Percentiles rank a stretch among this genome's conserved stretches.
Evolutionary conservation across 345 rosid genomes (phyloP).

Genomic region (Conringia planisiliqua): DNA sequence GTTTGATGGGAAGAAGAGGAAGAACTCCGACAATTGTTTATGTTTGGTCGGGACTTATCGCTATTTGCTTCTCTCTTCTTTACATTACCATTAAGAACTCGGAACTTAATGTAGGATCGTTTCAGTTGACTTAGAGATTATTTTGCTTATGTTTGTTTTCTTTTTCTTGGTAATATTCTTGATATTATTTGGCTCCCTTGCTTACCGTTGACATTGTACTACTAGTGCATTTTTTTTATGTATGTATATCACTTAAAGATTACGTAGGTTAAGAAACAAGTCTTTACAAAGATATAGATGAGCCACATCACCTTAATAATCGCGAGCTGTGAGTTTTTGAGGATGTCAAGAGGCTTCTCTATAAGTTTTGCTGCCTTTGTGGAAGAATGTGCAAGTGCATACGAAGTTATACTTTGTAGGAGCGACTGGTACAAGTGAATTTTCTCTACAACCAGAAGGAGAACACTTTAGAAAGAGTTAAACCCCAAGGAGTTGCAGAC

Average conservation of each 20-base stretch:
- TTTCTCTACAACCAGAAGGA: too few species aligned
- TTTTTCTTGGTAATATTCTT: background rate
- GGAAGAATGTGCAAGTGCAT: background rate
- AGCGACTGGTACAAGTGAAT: too few species aligned
- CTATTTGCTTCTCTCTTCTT: constrained; percentile 66
- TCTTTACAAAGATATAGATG: background rate
- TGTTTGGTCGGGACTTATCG: constrained; percentile 80
- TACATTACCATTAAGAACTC: constrained; percentile 61
- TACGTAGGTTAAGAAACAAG: background rate
- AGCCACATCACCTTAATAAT: background rate
- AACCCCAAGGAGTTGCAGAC: too few species aligned
- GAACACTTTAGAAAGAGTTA: too few species aligned
- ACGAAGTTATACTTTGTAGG: background rate
- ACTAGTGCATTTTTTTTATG: background rate
- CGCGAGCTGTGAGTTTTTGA: background rate
- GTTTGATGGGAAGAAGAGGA: constrained; percentile 76
- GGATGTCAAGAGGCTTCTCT: background rate
- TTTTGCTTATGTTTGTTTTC: background rate
- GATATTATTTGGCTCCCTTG: background rate
- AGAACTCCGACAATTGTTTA: constrained; percentile 62
- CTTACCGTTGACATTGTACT: background rate
- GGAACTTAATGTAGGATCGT: constrained; percentile 53
- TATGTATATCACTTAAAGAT: background rate
- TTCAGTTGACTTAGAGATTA: constrained; percentile 40
- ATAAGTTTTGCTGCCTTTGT: background rate